phyloP scores from a whole-genome alignment of 2,329 filamentous ascomycete species.

The Cytospora piceicola region DNA sequence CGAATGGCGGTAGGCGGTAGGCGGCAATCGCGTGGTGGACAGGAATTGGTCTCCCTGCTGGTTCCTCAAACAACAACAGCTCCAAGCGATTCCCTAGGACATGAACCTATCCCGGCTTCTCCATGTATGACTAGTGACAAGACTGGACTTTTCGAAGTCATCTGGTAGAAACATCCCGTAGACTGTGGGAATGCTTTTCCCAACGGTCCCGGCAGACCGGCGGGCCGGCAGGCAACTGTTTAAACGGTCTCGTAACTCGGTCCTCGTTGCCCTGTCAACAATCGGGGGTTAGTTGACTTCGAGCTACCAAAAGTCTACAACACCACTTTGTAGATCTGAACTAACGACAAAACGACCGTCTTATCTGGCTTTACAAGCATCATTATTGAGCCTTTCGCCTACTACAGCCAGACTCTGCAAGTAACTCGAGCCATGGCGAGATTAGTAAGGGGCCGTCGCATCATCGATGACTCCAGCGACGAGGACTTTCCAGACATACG shows the following conservation, averaged over 20 bases:
- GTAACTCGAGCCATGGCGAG: conserved; percentile 5
- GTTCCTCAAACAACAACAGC: background rate
- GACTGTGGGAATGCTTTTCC: background rate
- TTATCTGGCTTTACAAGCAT: background rate
- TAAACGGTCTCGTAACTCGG: background rate
- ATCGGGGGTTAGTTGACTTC: conserved; percentile 11
- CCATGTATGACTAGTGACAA: background rate
- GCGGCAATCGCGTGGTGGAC: background rate
- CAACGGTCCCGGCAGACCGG: background rate
- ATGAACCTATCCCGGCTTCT: background rate
- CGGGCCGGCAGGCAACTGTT: background rate
- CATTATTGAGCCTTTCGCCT: background rate
- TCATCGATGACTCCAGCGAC: conserved; percentile 41
- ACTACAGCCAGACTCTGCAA: background rate
- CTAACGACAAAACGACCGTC: background rate
- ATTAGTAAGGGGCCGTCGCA: conserved; percentile 24
- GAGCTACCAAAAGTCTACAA: conserved; percentile 1
- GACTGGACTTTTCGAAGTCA: background rate
- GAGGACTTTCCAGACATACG: conserved; percentile 49
- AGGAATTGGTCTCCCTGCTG: background rate
- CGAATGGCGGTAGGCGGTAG: background rate
- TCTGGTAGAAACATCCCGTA: background rate
- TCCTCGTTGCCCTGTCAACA: conserved; percentile 26
- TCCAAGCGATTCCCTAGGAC: background rate
- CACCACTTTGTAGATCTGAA: background rate